Base-by-base conservation (phyloP, 2,329 filamentous ascomycete species). In the Cladophialophora psammophila region DNA sequence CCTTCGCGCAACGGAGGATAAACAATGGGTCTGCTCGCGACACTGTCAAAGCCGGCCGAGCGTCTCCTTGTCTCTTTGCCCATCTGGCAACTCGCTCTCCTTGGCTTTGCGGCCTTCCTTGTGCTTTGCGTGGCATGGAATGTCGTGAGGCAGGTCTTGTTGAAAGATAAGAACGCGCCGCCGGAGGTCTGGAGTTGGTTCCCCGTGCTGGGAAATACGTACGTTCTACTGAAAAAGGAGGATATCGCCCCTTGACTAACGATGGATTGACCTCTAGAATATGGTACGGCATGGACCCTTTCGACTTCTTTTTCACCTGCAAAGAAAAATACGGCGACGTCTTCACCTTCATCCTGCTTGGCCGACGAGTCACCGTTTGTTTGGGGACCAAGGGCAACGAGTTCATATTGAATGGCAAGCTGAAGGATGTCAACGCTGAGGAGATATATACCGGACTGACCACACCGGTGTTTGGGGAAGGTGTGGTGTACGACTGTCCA, bases 321-420 rank as follows among this genome's bases (percentile, higher is more conserved):
- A 86, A 88, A 74, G 83, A 87, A 72, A 95, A 96, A 90, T 91
- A 94, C 78, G 93, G 93, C 77, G 91, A 96, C 79, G 88, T 94
- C 76, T 97, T 95, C 78, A 97, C 93, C 35, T 97, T 96, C 76
- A 83, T 96, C 69, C 86, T 97, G 53, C 87, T 97, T 59, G 93
- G 93, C 74, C 91, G 90, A 82, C 94, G 92, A 81, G 95, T 91
- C 58, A 96, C 93, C 3, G 93, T 96, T 40, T 94, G 90, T 73
- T 82, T 96, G 66, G 93, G 93, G 40, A 88, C 90, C 10, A 85
- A 89, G 69, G 93, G 93, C 71, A 97, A 96, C 79, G 92, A 97
- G 71, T 96, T 97, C 78, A 94, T 97, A 72, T 85, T 97, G 72
- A 97, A 97, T 78, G 93, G 92, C 74, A 96, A 96, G 82, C 85